Percentiles rank a stretch among this genome's conserved stretches.
Conservation (phyloP, 2,329 filamentous ascomycete genomes). For the Escovopsis sp. region DNA sequence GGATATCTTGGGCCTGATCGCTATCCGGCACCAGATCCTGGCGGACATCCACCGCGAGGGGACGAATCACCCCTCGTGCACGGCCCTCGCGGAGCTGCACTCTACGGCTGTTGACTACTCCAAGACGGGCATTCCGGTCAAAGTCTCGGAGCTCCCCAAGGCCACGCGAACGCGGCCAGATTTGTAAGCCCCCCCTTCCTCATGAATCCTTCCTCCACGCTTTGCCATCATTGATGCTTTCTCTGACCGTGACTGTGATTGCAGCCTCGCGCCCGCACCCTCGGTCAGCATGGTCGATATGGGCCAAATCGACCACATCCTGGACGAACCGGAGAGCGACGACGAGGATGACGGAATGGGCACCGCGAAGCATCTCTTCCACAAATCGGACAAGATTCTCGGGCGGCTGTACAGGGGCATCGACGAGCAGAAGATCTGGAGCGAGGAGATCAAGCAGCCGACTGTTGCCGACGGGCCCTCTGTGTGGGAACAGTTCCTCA, state of each 20-base stretch:
- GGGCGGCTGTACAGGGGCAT: constrained; percentile 58
- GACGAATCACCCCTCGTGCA: constrained; percentile 36
- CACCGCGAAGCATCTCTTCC: constrained; percentile 38
- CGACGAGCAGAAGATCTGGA: constrained; percentile 55
- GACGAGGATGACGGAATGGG: constrained; percentile 27
- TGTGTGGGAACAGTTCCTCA: constrained; percentile 30
- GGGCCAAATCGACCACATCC: constrained; percentile 25
- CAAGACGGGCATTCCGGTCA: constrained; percentile 52
- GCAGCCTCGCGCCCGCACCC: constrained; percentile 32
- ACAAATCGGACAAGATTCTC: constrained; percentile 52
- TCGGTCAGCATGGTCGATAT: constrained; percentile 29
- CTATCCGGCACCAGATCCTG: constrained; percentile 46
- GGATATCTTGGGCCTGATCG: constrained; percentile 52
- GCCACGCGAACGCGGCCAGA: constrained; percentile 32
- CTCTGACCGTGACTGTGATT: too few relatives aligned
- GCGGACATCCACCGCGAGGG: constrained; percentile 42
- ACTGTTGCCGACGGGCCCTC: constrained; percentile 15
- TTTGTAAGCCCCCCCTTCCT: constrained; percentile 28
- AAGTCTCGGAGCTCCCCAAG: constrained; percentile 28
- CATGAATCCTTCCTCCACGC: too few relatives aligned
- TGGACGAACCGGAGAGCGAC: constrained; percentile 20
- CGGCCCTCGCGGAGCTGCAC: constrained; percentile 44
- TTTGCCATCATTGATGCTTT: not conserved
- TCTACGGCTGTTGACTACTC: constrained; percentile 64
- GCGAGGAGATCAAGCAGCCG: constrained; percentile 27